Evolutionary conservation across 352 stramenopile genomes (phyloP).

Genomic region (Globisporangium echinulatum): DNA sequence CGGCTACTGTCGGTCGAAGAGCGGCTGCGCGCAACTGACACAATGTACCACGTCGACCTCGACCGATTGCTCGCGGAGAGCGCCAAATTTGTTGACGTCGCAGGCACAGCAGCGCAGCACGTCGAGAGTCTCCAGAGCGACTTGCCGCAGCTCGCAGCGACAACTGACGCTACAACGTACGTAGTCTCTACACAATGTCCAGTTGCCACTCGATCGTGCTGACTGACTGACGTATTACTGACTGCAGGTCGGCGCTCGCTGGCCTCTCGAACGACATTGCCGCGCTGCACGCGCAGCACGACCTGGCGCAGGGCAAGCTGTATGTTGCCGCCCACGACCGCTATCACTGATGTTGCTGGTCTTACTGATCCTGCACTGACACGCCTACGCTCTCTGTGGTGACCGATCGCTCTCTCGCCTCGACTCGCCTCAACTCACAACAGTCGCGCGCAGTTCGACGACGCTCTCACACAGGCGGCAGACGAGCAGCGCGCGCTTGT

Average conservation of each 20-base stretch:
- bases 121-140: conserved; percentile 44
- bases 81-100: conserved; percentile 62
- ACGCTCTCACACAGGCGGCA: conserved; percentile 9
- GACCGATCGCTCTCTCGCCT: too few relatives aligned
- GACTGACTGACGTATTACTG: background rate
- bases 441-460: conserved; percentile 22
- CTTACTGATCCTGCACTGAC: too few relatives aligned
- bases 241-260: conserved; percentile 22
- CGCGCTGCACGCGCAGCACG: conserved; percentile 36
- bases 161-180: conserved; percentile 33
- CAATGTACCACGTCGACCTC: conserved; percentile 49
- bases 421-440: background rate
- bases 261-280: conserved; percentile 39
- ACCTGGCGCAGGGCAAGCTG: conserved; percentile 27
- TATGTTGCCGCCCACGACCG: too few relatives aligned
- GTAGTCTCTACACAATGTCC: background rate
- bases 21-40: conserved; percentile 28
- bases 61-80: conserved; percentile 31
- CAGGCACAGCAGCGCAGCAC: conserved; percentile 39
- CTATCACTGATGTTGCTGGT: too few relatives aligned
- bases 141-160: conserved; percentile 26
- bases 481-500: too few relatives aligned
- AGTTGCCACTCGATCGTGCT: background rate
- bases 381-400: too few relatives aligned
- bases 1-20: conserved; percentile 42